Base-by-base conservation (phyloP, 2,329 filamentous ascomycete genomes). In the Venturia pyrina region DNA sequence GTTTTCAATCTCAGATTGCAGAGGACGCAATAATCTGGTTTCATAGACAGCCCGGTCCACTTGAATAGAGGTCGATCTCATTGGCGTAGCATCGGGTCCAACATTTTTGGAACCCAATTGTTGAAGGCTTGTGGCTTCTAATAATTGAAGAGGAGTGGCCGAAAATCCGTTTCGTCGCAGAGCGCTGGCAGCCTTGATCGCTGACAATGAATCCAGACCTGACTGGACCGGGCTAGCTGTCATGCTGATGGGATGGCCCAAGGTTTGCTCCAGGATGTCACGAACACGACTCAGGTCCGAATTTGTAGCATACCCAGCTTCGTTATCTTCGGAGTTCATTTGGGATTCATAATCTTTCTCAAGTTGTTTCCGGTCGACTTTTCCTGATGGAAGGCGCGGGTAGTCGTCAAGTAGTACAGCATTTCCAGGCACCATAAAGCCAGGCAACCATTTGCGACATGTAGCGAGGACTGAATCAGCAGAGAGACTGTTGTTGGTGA, bases 371-470 rank as follows among this genome's bases (percentile, higher is more conserved):
- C 86, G 86, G 71, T 96, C 89, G 17, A 93, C 82, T 72, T 97
- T 97, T 0, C 93, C 93, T 0, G 91, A 96, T 2, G 91, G 81
- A 24, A 96, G 78, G 64, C 88, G 86, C 0, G 91, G 91, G 66
- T 96, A 87, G 10, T 82, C 78, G 0, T 80, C 69, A 68, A 89
- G 77, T 1, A 89, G 71, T 0, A 91, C 75, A 32, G 96, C 78
- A 68, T 96, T 89, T 4, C 84, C 83, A 0, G 93, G 93, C 1
- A 96, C 77, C 93, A 96, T 96, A 72, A 88, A 95, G 4, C 81
- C 80, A 0, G 92, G 91, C 1, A 97, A 80, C 90, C 91, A 96
- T 63, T 82, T 80, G 63, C 81, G 82, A 75, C 91, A 96, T 5
- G 80, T 83, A 19, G 80, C 72, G 41, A 84, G 71, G 13, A 96